A percentile compares a stretch with the other conserved stretches of the same genome.
These are phyloP conservation scores for Thozetella sp. DNA, from an alignment of 495 filamentous ascomycete genomes.

Conservation along the genomic window DNA sequence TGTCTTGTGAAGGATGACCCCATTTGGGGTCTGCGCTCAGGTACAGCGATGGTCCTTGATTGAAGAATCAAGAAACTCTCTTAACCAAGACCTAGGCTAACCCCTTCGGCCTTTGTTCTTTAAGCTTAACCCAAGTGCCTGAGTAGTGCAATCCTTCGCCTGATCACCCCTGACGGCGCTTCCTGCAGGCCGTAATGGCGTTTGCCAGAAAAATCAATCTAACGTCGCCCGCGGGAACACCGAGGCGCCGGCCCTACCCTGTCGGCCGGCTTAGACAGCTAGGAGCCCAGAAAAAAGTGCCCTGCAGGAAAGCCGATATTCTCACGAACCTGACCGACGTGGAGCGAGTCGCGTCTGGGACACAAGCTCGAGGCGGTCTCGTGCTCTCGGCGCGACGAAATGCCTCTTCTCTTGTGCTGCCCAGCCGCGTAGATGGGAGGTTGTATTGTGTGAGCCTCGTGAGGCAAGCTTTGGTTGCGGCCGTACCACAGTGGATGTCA, in stretches of 20 bases:
- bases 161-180: background rate
- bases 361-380: no score
- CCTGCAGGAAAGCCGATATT: background rate
- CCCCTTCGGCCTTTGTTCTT: background rate
- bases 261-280: no score
- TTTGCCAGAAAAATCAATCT: background rate
- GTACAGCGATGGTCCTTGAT: conserved; percentile 3
- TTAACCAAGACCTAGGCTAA: background rate
- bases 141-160: background rate
- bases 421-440: no score
- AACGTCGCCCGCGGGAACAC: no score
- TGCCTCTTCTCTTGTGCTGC: no score
- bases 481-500: background rate
- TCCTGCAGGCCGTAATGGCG: background rate
- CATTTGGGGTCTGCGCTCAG: no score
- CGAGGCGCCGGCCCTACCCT: no score
- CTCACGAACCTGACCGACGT: no score
- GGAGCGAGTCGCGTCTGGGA: no score
- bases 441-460: background rate
- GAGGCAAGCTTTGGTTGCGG: background rate
- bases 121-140: background rate
- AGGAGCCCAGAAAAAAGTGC: no score
- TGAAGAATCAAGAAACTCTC: background rate
- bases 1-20: no score
- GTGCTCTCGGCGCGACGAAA: no score